Conservation (phyloP, 805 yeast genomes). For the Kodamaea restingae region DNA sequence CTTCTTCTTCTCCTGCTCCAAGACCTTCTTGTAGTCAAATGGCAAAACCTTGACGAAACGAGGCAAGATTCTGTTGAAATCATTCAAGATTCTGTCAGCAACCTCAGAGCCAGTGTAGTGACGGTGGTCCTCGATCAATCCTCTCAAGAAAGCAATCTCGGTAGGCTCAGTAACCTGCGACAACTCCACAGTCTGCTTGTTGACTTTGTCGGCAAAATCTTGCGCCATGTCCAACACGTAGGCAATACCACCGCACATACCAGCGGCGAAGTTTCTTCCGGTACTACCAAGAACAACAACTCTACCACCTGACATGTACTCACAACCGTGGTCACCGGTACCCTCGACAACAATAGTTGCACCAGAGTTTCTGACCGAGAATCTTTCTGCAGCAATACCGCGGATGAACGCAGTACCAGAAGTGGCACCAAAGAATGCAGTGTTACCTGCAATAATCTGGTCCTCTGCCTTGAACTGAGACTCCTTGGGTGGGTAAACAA, state of each 20-base stretch:
- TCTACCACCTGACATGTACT: slow-evolving; percentile 99
- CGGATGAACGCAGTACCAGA: slow-evolving; percentile 90
- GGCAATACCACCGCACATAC: slow-evolving; percentile 99
- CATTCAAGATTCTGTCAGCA: slow-evolving; percentile 75
- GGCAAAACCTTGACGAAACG: slow-evolving; percentile 94
- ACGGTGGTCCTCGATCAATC: slow-evolving; percentile 89
- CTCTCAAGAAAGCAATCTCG: slow-evolving; percentile 91
- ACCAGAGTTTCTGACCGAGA: slow-evolving; percentile 97
- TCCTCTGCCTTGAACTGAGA: slow-evolving; percentile 90
- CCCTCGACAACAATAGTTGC: slow-evolving; percentile 97
- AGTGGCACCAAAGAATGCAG: slow-evolving; percentile 97
- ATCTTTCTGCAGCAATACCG: slow-evolving; percentile 98
- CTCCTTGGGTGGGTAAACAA: slow-evolving; percentile 86
- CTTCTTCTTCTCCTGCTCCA: slow-evolving; percentile 69
- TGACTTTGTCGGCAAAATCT: slow-evolving; percentile 78
- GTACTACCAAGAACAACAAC: slow-evolving; percentile 89
- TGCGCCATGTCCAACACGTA: slow-evolving; percentile 94
- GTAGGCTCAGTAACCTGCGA: slow-evolving; percentile 74
- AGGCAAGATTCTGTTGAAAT: slow-evolving; percentile 84
- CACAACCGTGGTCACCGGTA: slow-evolving; percentile 98
- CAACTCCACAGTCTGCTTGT: slow-evolving; percentile 77
- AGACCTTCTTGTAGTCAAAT: slow-evolving; percentile 81
- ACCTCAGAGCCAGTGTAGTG: slow-evolving; percentile 91
- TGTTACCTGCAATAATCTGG: slow-evolving; percentile 94
- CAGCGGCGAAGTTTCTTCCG: slow-evolving; percentile 93